A percentile compares a stretch with the other conserved stretches of the same genome.
phyloP scores from a whole-genome alignment of 2,329 filamentous ascomycete genomes.

The Aspergillus fructus region DNA sequence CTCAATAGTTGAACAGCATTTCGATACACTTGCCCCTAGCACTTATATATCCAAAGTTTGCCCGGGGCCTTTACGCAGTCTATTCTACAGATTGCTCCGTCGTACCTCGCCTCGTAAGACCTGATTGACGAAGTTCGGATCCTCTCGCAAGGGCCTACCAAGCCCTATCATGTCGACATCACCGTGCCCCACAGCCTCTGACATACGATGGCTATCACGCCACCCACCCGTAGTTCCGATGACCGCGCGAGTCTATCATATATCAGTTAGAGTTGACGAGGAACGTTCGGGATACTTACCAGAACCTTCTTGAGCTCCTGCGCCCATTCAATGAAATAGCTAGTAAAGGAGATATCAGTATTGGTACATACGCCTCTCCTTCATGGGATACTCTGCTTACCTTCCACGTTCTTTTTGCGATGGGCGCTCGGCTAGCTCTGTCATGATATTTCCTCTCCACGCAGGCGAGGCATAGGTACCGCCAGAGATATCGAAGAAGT shows the following conservation, averaged over 20 bases:
- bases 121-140: slow-evolving; percentile 21
- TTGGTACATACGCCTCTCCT: background rate
- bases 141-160: slow-evolving; percentile 19
- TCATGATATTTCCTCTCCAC: background rate
- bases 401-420: background rate
- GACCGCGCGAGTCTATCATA: slow-evolving; percentile 19
- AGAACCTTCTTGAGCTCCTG: background rate
- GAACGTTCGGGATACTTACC: background rate
- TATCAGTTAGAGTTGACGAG: background rate
- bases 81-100: slow-evolving; percentile 2
- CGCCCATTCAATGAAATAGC: background rate
- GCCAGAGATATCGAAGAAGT: slow-evolving; percentile 24
- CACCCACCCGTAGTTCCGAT: slow-evolving; percentile 26
- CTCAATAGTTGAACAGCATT: no score
- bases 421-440: background rate
- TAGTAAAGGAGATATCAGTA: background rate
- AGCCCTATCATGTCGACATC: slow-evolving; percentile 24
- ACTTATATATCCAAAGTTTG: no score
- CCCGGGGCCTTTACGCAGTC: background rate
- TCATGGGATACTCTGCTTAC: background rate
- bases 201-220: slow-evolving; percentile 22
- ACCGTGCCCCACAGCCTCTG: slow-evolving; percentile 18
- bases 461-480: slow-evolving; percentile 23
- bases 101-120: slow-evolving; percentile 19
- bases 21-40: no score